Percentiles rank a stretch among this genome's conserved stretches.
phyloP scores from a whole-genome alignment of 352 stramenopile genomes.

The Phytophthora megakarya region DNA sequence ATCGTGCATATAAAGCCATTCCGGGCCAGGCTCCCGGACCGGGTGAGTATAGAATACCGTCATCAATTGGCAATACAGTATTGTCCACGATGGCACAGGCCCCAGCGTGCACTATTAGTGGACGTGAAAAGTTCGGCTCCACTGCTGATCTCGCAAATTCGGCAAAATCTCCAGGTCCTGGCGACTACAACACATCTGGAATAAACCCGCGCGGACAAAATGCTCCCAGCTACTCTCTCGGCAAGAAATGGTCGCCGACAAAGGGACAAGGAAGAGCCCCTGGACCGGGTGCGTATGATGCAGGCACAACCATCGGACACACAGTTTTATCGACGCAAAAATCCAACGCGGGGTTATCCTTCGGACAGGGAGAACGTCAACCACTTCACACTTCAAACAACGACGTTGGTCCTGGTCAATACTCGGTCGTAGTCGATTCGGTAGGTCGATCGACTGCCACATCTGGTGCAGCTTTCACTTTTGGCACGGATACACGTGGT shows the following conservation, averaged over 20 bases:
- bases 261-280: constrained; percentile 57
- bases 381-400: constrained; percentile 47
- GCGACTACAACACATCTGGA: constrained; percentile 65
- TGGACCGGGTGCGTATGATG: constrained; percentile 66
- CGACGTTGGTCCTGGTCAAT: constrained; percentile 69
- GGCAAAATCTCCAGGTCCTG: constrained; percentile 57
- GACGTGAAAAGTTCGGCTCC: too few species aligned
- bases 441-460: constrained; percentile 71
- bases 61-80: constrained; percentile 73
- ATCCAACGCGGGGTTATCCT: constrained; percentile 58
- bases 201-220: constrained; percentile 69
- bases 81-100: constrained; percentile 67
- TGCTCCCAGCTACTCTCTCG: constrained; percentile 73
- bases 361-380: constrained; percentile 75
- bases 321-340: constrained; percentile 77
- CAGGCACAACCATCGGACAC: constrained; percentile 57
- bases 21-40: constrained; percentile 70
- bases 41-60: constrained; percentile 70
- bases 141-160: constrained; percentile 51
- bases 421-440: constrained; percentile 60
- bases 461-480: constrained; percentile 65
- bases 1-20: too few species aligned
- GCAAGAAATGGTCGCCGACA: too few species aligned
- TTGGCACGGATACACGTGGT: constrained; percentile 47
- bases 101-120: constrained; percentile 74